Evolutionary conservation across 192 early-diverging fungal species (phyloP), one percentile per base, ranked within the genome.

Genomic region (Kickxella alabastrina): DNA sequence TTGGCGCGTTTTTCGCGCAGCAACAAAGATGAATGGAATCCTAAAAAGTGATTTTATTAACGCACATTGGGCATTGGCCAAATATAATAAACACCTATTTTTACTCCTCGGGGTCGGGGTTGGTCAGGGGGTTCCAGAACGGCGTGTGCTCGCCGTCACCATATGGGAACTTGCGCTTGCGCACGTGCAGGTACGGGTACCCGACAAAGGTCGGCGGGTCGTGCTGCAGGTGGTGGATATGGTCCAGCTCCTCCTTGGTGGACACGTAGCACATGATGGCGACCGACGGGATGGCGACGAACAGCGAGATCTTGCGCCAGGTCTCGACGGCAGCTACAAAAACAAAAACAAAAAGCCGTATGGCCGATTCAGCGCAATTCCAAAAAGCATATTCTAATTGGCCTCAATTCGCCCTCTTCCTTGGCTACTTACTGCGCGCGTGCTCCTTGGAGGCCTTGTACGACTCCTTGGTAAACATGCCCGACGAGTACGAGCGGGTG

Each of bases 1-100:
- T 94, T 23, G 62, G 70, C n/a, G 67, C 54, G 7, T 91, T 92
- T 45, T 91, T 94, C 75, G 77, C 83, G 41, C 52, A 59, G 46
- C 54, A 60, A n/a, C n/a, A n/a, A n/a, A n/a, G n/a, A n/a, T n/a
- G n/a, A n/a, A n/a, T n/a, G n/a, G n/a, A 32, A 8, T 24, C 24
- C 43, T 44, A 44, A 26, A n/a, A n/a, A n/a, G n/a, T n/a, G 43
- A 6, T 24, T 23, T 44, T 26, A 26, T 26, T 23, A 32, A 48
- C n/a, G n/a, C n/a, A n/a, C n/a, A n/a, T n/a, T n/a, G n/a, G n/a
- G n/a, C n/a, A n/a, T n/a, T n/a, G n/a, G n/a, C n/a, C n/a, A n/a
- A n/a, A n/a, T n/a, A n/a, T n/a, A n/a, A n/a, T n/a, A n/a, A n/a
- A n/a, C n/a, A n/a, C n/a, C n/a, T n/a, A n/a, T n/a, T n/a, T n/a